These are phyloP conservation scores for Helicostylum pulchrum DNA, from an alignment of 192 early-diverging fungal genomes.

Conservation along the genomic window DNA sequence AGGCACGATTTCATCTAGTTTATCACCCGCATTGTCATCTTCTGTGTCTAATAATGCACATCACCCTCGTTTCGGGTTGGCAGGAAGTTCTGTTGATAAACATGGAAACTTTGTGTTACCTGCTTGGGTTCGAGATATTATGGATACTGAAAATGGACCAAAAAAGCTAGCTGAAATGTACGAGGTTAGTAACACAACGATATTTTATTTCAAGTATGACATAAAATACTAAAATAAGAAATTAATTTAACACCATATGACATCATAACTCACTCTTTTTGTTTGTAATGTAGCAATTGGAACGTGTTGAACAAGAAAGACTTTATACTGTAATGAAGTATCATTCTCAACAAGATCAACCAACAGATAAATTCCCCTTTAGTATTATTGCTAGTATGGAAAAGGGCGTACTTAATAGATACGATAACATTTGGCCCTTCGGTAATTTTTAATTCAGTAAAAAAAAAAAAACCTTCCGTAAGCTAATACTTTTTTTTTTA, in stretches of 20 bases:
- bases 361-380: conserved; percentile 40
- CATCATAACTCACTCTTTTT: conserved; percentile 1
- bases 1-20: not conserved
- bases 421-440: conserved; percentile 79
- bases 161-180: conserved; percentile 27
- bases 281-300: conserved; percentile 51
- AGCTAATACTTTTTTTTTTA: not conserved
- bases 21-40: not conserved
- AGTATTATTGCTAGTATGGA: conserved; percentile 76
- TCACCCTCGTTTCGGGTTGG: conserved; percentile 10
- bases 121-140: conserved; percentile 9
- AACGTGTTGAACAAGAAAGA: conserved; percentile 59
- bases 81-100: conserved; percentile 8
- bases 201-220: too few relatives aligned
- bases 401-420: conserved; percentile 70
- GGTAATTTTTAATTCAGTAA: too few relatives aligned
- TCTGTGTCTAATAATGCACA: not conserved
- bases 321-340: conserved; percentile 59
- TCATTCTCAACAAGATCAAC: conserved; percentile 43
- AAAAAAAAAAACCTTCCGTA: conserved; percentile 29
- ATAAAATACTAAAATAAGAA: not conserved
- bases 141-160: conserved; percentile 19
- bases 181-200: conserved; percentile 16
- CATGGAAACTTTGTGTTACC: conserved; percentile 2
- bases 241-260: not conserved